These are phyloP conservation scores for Leccinum longicurvipes DNA, from an alignment of 768 basidiomycete genomes.

Conservation along the genomic window DNA sequence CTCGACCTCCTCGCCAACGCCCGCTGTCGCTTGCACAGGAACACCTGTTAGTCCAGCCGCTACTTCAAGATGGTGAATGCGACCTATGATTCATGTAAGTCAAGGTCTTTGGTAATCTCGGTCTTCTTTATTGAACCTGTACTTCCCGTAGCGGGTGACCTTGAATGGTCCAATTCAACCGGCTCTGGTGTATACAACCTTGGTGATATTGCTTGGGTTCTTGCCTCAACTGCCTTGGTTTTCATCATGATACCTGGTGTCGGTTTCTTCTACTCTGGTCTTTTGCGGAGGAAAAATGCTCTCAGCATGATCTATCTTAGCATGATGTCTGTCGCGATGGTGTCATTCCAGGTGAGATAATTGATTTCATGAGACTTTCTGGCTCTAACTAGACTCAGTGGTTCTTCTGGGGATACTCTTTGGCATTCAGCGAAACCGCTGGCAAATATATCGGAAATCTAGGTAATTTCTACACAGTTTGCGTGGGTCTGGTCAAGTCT, in stretches of 20 bases:
- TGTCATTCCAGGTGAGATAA: constrained; percentile 79
- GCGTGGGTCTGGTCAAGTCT: neutral
- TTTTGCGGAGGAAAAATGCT: constrained; percentile 91
- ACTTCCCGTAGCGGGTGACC: constrained; percentile 35
- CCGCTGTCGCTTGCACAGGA: neutral
- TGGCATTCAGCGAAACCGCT: constrained; percentile 82
- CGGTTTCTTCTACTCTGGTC: constrained; percentile 87
- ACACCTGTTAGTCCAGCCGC: neutral
- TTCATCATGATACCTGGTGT: constrained; percentile 86
- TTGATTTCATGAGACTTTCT: constrained; percentile 29
- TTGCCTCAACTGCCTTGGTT: constrained; percentile 75
- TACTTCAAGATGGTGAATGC: constrained; percentile 39
- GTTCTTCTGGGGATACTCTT: constrained; percentile 97
- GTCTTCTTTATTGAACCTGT: neutral
- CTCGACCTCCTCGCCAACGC: neutral
- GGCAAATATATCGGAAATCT: constrained; percentile 82
- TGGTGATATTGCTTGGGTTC: constrained; percentile 68
- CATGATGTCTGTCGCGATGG: constrained; percentile 73
- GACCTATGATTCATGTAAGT: constrained; percentile 41
- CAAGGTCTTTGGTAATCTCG: neutral
- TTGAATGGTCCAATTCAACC: constrained; percentile 28
- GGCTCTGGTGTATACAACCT: constrained; percentile 45
- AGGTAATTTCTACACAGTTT: constrained; percentile 40
- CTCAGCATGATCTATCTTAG: constrained; percentile 84
- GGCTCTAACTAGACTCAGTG: constrained; percentile 46